A percentile compares a stretch with the other conserved stretches of the same genome.
These are phyloP conservation scores for Xylaria sp. DNA, from an alignment of 2,329 filamentous ascomycete genomes.

Conservation along the genomic window DNA sequence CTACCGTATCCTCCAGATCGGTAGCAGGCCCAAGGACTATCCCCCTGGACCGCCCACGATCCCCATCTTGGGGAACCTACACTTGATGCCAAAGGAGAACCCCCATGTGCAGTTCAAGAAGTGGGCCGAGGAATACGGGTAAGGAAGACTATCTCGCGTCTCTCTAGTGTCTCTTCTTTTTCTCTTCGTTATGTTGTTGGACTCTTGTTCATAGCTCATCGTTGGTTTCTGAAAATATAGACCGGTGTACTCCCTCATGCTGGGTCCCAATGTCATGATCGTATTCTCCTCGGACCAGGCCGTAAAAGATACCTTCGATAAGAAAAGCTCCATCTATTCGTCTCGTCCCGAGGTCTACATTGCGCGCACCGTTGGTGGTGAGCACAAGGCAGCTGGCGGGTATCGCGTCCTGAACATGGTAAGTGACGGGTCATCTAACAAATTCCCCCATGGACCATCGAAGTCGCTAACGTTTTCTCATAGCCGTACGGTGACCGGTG, in stretches of 20 bases:
- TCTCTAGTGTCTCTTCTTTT: neutral
- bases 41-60: conserved; percentile 23
- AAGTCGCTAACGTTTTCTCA: conserved; percentile 9
- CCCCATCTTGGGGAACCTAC: conserved; percentile 21
- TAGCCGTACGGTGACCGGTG: conserved; percentile 34
- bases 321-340: conserved; percentile 24
- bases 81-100: conserved; percentile 21
- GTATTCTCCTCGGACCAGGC: conserved; percentile 22
- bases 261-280: conserved; percentile 21
- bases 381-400: conserved; percentile 20
- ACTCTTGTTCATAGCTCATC: conserved; percentile 6
- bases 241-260: conserved; percentile 22
- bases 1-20: conserved; percentile 22
- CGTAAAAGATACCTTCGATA: conserved; percentile 22
- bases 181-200: no score
- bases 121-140: conserved; percentile 25
- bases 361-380: conserved; percentile 21
- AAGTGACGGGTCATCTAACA: neutral
- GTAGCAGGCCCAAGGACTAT: conserved; percentile 21
- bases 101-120: conserved; percentile 23
- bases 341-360: conserved; percentile 23
- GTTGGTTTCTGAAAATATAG: conserved; percentile 3
- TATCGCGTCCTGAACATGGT: conserved; percentile 23
- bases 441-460: neutral
- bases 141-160: neutral